phyloP scores from a whole-genome alignment of 805 yeast species.

The Middelhovenomyces tepae region DNA sequence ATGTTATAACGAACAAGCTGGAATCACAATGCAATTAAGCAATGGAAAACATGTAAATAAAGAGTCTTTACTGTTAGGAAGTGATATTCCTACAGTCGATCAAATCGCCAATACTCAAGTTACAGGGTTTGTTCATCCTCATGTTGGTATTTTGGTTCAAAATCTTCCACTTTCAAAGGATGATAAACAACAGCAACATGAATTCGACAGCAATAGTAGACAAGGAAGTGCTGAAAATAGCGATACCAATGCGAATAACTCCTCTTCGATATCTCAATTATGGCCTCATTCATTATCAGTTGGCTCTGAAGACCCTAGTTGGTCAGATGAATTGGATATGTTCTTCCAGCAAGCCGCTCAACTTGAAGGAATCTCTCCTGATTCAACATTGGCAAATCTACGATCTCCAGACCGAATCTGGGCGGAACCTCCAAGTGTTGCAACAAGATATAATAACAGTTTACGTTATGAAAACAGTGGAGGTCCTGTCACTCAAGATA shows the following conservation, averaged over 20 bases:
- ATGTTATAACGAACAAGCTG: slow-evolving; percentile 23
- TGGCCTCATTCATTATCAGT: slow-evolving; percentile 1
- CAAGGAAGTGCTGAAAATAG: not conserved
- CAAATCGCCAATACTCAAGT: not conserved
- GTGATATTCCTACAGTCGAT: slow-evolving; percentile 1
- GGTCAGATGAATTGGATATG: slow-evolving; percentile 17
- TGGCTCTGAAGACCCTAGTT: slow-evolving; percentile 1
- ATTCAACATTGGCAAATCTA: slow-evolving; percentile 5
- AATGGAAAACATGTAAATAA: slow-evolving; percentile 3
- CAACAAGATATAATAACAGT: too few relatives aligned
- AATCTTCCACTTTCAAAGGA: not conserved
- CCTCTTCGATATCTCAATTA: not conserved
- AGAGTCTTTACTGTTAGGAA: slow-evolving; percentile 1
- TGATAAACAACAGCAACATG: slow-evolving; percentile 10
- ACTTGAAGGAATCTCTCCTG: slow-evolving; percentile 12
- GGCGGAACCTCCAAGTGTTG: not conserved
- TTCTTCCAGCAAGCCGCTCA: slow-evolving; percentile 21
- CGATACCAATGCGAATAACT: not conserved
- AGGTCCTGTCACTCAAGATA: slow-evolving; percentile 1
- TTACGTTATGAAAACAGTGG: slow-evolving; percentile 2
- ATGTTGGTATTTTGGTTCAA: not conserved
- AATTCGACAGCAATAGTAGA: slow-evolving; percentile 9
- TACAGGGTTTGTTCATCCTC: slow-evolving; percentile 4
- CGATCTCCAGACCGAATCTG: too few relatives aligned
- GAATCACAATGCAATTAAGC: slow-evolving; percentile 6